A percentile compares a stretch with the other conserved stretches of the same genome.
These are phyloP conservation scores for Eucalyptus polyanthemos DNA, from an alignment of 345 rosid species.

Conservation along the genomic window DNA sequence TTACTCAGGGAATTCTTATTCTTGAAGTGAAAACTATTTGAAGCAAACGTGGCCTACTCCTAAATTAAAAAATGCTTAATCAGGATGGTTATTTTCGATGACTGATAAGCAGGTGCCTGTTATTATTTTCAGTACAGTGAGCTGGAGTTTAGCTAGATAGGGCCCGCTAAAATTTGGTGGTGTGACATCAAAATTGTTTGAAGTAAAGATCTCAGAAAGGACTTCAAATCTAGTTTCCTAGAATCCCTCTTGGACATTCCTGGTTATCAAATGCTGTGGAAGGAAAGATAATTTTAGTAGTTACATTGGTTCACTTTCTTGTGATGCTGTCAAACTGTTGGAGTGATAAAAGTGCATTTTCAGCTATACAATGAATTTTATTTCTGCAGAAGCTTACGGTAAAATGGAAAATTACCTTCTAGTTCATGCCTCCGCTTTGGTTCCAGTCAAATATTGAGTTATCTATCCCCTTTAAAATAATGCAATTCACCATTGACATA, in stretches of 20 bases:
- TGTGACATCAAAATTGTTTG: not conserved
- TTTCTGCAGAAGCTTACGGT: not conserved
- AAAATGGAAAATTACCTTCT: not conserved
- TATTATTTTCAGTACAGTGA: not conserved
- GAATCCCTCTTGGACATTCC: not conserved
- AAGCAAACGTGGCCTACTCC: not conserved
- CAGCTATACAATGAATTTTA: not conserved
- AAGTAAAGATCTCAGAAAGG: not conserved
- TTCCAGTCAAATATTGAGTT: not conserved
- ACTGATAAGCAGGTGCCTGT: not conserved
- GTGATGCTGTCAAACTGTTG: not conserved
- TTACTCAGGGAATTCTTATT: not conserved
- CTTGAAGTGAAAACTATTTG: not conserved
- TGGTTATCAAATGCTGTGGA: not conserved
- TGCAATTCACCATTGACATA: not conserved
- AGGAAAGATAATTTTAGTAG: not conserved
- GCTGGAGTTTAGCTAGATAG: not conserved
- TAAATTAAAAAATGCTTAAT: not conserved
- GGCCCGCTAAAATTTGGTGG: not conserved
- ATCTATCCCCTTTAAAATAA: not conserved
- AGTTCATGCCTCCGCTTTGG: not conserved
- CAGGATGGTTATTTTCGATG: not conserved
- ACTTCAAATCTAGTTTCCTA: not conserved
- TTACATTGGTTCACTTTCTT: not conserved
- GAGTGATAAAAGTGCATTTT: not conserved